Conservation (phyloP, 148 eudicot species). For the Vaccinium myrtillus region DNA sequence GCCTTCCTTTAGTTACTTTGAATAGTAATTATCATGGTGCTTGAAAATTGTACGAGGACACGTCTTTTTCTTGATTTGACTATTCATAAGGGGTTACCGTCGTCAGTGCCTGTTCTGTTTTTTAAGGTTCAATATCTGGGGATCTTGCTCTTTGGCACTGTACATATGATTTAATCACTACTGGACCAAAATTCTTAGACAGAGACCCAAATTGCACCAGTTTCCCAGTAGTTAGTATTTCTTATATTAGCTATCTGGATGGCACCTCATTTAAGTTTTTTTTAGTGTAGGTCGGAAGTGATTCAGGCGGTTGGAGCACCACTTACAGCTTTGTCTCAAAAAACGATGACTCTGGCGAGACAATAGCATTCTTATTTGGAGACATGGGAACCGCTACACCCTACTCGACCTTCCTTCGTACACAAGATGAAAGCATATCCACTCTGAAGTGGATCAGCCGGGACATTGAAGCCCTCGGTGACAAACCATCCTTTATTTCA, state of each 20-base stretch:
- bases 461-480: constrained; percentile 79
- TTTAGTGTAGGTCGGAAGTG: constrained; percentile 78
- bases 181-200: no score
- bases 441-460: constrained; percentile 89
- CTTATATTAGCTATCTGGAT: neutral
- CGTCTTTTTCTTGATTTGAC: neutral
- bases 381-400: constrained; percentile 98
- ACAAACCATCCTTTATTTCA: constrained; percentile 84
- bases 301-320: constrained; percentile 81
- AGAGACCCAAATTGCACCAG: no score
- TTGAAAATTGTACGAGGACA: no score
- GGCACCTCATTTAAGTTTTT: constrained; percentile 3
- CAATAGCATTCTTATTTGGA: constrained; percentile 81
- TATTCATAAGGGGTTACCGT: neutral
- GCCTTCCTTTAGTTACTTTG: neutral
- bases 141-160: neutral
- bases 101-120: neutral
- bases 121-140: no score
- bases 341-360: constrained; percentile 62
- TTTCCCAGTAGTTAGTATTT: neutral
- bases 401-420: constrained; percentile 65
- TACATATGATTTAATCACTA: neutral
- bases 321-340: constrained; percentile 73
- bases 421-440: constrained; percentile 78
- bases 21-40: no score